Evolutionary conservation across 148 eudicot genomes (phyloP).

Genomic region (Dianthus caryophyllus): DNA sequence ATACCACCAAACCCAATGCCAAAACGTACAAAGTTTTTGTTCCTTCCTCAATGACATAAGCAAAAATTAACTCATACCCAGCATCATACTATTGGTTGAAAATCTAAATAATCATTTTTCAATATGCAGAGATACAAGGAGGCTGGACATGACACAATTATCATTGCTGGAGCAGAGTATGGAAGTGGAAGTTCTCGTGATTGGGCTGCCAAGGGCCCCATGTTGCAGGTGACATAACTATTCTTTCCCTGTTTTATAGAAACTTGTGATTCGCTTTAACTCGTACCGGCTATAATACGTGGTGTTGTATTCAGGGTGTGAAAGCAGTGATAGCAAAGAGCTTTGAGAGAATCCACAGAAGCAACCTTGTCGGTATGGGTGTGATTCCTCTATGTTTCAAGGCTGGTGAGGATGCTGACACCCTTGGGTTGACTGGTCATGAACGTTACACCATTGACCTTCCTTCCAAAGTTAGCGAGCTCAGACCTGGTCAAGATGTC

Average conservation of each 20-base stretch:
- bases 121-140: slow-evolving; percentile 72
- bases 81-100: neutral
- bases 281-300: too few relatives aligned
- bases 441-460: slow-evolving; percentile 91
- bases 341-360: slow-evolving; percentile 95
- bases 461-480: slow-evolving; percentile 72
- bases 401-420: slow-evolving; percentile 91
- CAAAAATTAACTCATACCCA: too few relatives aligned
- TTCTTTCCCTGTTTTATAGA: slow-evolving; percentile 4
- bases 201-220: slow-evolving; percentile 99
- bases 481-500: slow-evolving; percentile 91
- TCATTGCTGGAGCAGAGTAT: slow-evolving; percentile 95
- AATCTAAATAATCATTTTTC: neutral
- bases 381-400: slow-evolving; percentile 94
- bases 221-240: slow-evolving; percentile 92
- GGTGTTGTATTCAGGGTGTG: slow-evolving; percentile 68
- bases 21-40: too few relatives aligned
- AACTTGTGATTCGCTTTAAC: neutral
- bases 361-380: slow-evolving; percentile 98
- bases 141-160: slow-evolving; percentile 77
- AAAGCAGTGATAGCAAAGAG: slow-evolving; percentile 99
- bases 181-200: slow-evolving; percentile 99
- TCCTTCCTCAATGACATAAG: too few relatives aligned
- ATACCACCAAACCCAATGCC: too few relatives aligned
- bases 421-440: slow-evolving; percentile 89